These are phyloP conservation scores for Sedum album DNA, from an alignment of 164 flowering plant species.

Conservation along the genomic window DNA sequence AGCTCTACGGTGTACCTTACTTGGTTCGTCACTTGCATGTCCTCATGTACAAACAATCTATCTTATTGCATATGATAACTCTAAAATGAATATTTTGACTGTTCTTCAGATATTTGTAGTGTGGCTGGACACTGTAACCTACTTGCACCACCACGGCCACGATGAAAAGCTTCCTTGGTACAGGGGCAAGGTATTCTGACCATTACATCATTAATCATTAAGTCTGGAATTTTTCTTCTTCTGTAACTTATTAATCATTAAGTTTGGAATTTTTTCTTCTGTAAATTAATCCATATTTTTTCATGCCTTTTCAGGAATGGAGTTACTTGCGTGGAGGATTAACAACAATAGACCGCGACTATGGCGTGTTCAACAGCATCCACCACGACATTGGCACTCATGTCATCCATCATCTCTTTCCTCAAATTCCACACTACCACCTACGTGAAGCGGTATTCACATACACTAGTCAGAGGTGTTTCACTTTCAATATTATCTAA, in stretches of 20 bases:
- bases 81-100: neutral
- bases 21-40: slow-evolving; percentile 28
- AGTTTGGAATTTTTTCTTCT: no score
- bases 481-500: neutral
- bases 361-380: slow-evolving; percentile 69
- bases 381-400: slow-evolving; percentile 96
- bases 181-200: slow-evolving; percentile 48
- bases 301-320: slow-evolving; percentile 61
- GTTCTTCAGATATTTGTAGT: slow-evolving; percentile 36
- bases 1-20: slow-evolving; percentile 78
- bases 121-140: slow-evolving; percentile 70
- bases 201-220: no score
- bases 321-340: slow-evolving; percentile 83
- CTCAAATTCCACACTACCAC: slow-evolving; percentile 75
- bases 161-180: slow-evolving; percentile 72
- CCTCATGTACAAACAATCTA: neutral
- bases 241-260: no score
- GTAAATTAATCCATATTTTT: no score
- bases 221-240: no score
- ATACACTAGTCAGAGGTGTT: neutral
- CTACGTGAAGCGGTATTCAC: slow-evolving; percentile 48
- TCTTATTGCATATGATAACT: neutral
- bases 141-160: slow-evolving; percentile 74
- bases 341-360: slow-evolving; percentile 81
- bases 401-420: slow-evolving; percentile 62